A percentile compares a stretch with the other conserved stretches of the same genome.
Evolutionary conservation across 345 rosid species (phyloP).

Genomic region (Nephelium lappaceum): DNA sequence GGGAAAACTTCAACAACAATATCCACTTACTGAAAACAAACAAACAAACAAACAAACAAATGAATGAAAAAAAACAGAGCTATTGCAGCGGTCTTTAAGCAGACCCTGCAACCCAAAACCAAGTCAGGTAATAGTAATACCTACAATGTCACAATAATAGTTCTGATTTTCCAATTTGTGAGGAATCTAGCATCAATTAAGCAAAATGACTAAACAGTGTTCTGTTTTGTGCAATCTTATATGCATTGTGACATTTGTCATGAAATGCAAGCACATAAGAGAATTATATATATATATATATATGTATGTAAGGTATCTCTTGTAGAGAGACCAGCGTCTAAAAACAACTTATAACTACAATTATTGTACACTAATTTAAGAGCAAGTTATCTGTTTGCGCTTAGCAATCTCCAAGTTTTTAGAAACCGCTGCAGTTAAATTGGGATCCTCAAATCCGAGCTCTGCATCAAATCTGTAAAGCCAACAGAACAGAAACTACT

Average conservation of each 20-base stretch:
- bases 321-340: slow-evolving; percentile 7
- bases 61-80: too few species aligned
- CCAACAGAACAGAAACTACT: not conserved
- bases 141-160: too few species aligned
- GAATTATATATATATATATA: slow-evolving; percentile 24
- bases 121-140: too few species aligned
- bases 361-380: slow-evolving; percentile 48
- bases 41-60: too few species aligned
- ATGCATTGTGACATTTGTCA: not conserved
- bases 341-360: slow-evolving; percentile 25
- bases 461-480: slow-evolving; percentile 67
- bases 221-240: too few species aligned
- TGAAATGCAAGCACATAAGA: not conserved
- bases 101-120: too few species aligned
- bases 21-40: too few species aligned
- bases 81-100: too few species aligned
- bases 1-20: too few species aligned
- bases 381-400: slow-evolving; percentile 61
- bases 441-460: slow-evolving; percentile 84
- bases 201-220: too few species aligned
- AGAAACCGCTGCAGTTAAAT: slow-evolving; percentile 77
- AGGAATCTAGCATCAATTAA: too few species aligned
- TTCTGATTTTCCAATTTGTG: too few species aligned
- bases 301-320: slow-evolving; percentile 2
- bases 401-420: slow-evolving; percentile 73